Conservation (phyloP, 768 basidiomycete genomes). For the Macrolepiota albuminosa region DNA sequence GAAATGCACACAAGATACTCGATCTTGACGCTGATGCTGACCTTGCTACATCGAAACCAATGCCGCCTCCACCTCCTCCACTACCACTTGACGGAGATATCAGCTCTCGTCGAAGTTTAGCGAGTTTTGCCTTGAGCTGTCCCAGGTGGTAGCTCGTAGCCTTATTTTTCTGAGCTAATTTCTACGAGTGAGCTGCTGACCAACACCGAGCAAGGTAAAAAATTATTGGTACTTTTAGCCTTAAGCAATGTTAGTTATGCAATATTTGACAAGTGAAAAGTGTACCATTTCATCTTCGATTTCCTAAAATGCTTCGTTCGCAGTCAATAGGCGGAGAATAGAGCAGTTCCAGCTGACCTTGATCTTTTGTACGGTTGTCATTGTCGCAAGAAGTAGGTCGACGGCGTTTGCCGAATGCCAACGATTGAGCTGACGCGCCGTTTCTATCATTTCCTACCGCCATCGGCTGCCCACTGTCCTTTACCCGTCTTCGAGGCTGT, state of each 20-base stretch:
- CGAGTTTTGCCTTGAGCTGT: conserved; percentile 96
- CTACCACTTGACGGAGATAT: conserved; percentile 72
- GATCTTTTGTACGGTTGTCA: conserved; percentile 91
- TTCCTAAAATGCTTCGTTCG: conserved; percentile 48
- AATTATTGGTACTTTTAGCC: conserved; percentile 65
- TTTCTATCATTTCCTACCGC: conserved; percentile 1
- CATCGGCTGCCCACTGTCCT: conserved; percentile 7
- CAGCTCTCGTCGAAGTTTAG: conserved; percentile 92
- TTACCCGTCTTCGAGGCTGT: conserved; percentile 6
- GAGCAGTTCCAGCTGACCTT: conserved; percentile 44
- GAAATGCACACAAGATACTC: not conserved
- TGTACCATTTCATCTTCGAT: conserved; percentile 96
- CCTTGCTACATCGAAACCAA: conserved; percentile 96
- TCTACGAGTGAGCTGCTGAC: conserved; percentile 13
- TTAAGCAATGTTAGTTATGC: conserved; percentile 37
- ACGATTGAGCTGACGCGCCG: conserved; percentile 1
- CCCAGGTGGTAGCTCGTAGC: conserved; percentile 95
- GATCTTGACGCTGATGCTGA: conserved; percentile 11
- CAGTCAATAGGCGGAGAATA: conserved; percentile 12
- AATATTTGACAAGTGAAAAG: conserved; percentile 9
- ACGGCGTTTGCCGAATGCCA: conserved; percentile 34
- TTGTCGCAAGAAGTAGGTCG: conserved; percentile 33
- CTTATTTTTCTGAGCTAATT: conserved; percentile 91
- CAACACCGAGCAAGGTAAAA: not conserved
- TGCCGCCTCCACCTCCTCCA: conserved; percentile 82